Evolutionary conservation across 225 moss, liverwort and hornwort species (phyloP).

Genomic region (Polytrichum commune): DNA sequence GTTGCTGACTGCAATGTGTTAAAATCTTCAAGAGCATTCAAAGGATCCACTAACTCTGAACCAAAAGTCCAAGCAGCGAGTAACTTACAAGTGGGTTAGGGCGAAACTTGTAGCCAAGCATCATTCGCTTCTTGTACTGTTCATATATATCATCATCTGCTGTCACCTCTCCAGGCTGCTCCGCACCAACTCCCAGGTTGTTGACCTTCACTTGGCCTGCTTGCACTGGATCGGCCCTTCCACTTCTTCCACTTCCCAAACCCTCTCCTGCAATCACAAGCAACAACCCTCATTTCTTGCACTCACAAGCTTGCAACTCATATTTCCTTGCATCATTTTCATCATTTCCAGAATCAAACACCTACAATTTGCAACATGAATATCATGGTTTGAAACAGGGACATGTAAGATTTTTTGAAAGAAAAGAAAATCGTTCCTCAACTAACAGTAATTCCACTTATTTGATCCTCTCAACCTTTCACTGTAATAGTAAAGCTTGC

Average conservation of each 20-base stretch:
- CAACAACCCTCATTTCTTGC: conserved; percentile 19
- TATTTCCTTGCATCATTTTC: too few species aligned
- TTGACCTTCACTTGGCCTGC: conserved; percentile 95
- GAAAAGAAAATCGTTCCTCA: too few species aligned
- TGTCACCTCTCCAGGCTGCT: conserved; percentile 99
- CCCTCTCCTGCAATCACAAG: conserved; percentile 72
- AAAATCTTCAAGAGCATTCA: neutral
- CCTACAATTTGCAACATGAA: too few species aligned
- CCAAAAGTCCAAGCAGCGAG: neutral
- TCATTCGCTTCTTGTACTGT: conserved; percentile 99
- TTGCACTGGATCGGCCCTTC: conserved; percentile 94
- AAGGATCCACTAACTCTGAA: neutral
- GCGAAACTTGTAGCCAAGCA: conserved; percentile 95
- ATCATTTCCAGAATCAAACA: too few species aligned
- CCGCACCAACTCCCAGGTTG: conserved; percentile 98
- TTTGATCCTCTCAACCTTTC: too few species aligned
- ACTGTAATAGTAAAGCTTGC: too few species aligned
- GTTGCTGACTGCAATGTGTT: too few species aligned
- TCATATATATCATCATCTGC: conserved; percentile 99
- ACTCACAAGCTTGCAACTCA: neutral
- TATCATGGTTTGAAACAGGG: too few species aligned
- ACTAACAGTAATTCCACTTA: too few species aligned
- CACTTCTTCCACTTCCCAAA: conserved; percentile 96
- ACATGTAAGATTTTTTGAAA: too few species aligned
- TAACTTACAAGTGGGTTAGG: conserved; percentile 89